These are phyloP conservation scores for Puccinia horiana DNA, from an alignment of 1,284 basidiomycete species.

Conservation along the genomic window DNA sequence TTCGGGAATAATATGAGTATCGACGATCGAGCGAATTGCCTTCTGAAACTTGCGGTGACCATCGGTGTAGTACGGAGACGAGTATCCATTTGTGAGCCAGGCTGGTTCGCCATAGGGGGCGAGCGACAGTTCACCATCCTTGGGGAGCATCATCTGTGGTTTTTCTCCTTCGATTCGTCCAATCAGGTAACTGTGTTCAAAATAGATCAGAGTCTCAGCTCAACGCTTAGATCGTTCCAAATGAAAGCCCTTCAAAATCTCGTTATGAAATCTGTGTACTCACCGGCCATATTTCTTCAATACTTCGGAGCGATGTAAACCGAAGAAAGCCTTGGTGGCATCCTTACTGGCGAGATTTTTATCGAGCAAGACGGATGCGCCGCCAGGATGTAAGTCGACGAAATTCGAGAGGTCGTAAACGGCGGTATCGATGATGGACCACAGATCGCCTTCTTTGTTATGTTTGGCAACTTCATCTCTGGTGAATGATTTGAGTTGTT, in stretches of 20 bases:
- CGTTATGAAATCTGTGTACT: no score
- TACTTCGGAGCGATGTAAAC: slow-evolving; percentile 77
- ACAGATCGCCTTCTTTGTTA: slow-evolving; percentile 20
- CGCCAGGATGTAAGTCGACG: slow-evolving; percentile 77
- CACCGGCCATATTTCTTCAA: slow-evolving; percentile 72
- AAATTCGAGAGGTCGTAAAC: slow-evolving; percentile 67
- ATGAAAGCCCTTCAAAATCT: no score
- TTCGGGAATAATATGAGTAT: slow-evolving; percentile 54
- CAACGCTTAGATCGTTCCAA: no score
- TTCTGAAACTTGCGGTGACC: slow-evolving; percentile 54
- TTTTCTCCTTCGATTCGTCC: slow-evolving; percentile 67
- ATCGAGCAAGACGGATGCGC: slow-evolving; percentile 71
- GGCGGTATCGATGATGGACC: slow-evolving; percentile 48
- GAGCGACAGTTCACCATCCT: slow-evolving; percentile 66
- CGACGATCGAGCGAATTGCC: slow-evolving; percentile 54
- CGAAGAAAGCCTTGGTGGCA: slow-evolving; percentile 80
- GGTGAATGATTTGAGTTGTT: slow-evolving; percentile 36
- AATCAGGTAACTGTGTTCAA: slow-evolving; percentile 53
- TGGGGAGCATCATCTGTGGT: slow-evolving; percentile 64
- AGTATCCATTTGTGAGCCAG: slow-evolving; percentile 75
- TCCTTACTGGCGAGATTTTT: slow-evolving; percentile 77
- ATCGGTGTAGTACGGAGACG: slow-evolving; percentile 81
- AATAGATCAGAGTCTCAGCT: no score
- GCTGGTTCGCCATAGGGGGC: slow-evolving; percentile 82
- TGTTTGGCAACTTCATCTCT: slow-evolving; percentile 41